Conservation (phyloP, 2,329 filamentous ascomycete species). For the Aspergillus ochraceus region DNA sequence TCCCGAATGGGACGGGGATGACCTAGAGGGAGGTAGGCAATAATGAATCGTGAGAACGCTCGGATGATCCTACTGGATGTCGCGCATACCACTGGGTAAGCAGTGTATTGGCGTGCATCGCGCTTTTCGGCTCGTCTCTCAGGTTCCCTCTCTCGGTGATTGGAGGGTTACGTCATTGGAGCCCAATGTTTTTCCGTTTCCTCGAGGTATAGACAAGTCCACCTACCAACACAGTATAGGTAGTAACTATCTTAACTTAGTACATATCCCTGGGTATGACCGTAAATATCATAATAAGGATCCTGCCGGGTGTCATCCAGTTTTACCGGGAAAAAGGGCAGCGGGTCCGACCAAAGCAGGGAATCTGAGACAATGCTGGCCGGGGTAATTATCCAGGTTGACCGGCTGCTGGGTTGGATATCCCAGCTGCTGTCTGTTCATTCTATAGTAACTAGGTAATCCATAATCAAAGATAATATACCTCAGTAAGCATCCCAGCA, state of each 20-base stretch:
- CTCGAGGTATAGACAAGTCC: too few relatives aligned
- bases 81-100: background rate
- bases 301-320: background rate
- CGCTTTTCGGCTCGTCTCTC: background rate
- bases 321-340: background rate
- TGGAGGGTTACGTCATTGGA: conserved; percentile 5
- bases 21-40: too few relatives aligned
- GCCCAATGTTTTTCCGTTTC: background rate
- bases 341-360: background rate
- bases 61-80: background rate
- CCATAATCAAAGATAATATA: too few relatives aligned
- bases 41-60: background rate
- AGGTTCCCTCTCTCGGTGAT: background rate
- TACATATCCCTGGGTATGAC: background rate
- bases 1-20: background rate
- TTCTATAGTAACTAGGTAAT: too few relatives aligned
- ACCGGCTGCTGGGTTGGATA: background rate
- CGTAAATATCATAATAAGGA: too few relatives aligned
- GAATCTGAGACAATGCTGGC: background rate
- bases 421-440: too few relatives aligned
- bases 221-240: too few relatives aligned
- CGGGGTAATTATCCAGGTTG: background rate
- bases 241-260: too few relatives aligned
- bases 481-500: too few relatives aligned
- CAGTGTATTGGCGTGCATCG: background rate